Conservation (phyloP, 192 early-diverging fungal species). For the Blastocladiella britannica region DNA sequence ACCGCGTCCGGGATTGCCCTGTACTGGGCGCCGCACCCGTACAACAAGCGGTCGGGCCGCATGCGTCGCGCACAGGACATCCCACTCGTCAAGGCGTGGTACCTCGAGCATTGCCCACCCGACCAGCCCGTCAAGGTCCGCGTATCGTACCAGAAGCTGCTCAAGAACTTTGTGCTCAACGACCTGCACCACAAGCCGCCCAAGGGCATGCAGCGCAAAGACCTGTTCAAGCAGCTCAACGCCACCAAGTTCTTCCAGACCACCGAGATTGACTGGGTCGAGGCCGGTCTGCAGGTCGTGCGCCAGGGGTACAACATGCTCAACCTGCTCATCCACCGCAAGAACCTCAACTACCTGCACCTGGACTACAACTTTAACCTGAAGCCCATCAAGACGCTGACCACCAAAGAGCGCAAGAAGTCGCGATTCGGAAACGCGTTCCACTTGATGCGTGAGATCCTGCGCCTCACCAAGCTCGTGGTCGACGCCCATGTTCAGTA, state of each 20-base stretch:
- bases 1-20: constrained; percentile 80
- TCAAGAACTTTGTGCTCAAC: constrained; percentile 92
- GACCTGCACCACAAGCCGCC: constrained; percentile 67
- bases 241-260: constrained; percentile 97
- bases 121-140: constrained; percentile 92
- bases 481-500: constrained; percentile 98
- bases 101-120: constrained; percentile 84
- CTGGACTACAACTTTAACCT: constrained; percentile 99
- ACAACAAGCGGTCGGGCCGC: constrained; percentile 72
- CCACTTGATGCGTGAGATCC: constrained; percentile 81
- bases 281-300: constrained; percentile 94
- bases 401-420: constrained; percentile 98
- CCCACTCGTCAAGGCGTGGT: constrained; percentile 93
- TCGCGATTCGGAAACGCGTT: constrained; percentile 96
- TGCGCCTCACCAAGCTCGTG: constrained; percentile 85
- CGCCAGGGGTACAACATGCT: constrained; percentile 99
- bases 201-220: constrained; percentile 79
- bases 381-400: constrained; percentile 95
- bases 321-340: constrained; percentile 92
- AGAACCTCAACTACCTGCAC: constrained; percentile 94
- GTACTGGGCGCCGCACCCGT: constrained; percentile 97
- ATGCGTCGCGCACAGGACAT: constrained; percentile 83
- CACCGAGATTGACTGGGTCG: constrained; percentile 97
- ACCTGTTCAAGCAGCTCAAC: constrained; percentile 83
- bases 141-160: constrained; percentile 93